A percentile compares a stretch with the other conserved stretches of the same genome.
Evolutionary conservation across 2,329 filamentous ascomycete genomes (phyloP).

Genomic region (Ophioceras dolichostomum): DNA sequence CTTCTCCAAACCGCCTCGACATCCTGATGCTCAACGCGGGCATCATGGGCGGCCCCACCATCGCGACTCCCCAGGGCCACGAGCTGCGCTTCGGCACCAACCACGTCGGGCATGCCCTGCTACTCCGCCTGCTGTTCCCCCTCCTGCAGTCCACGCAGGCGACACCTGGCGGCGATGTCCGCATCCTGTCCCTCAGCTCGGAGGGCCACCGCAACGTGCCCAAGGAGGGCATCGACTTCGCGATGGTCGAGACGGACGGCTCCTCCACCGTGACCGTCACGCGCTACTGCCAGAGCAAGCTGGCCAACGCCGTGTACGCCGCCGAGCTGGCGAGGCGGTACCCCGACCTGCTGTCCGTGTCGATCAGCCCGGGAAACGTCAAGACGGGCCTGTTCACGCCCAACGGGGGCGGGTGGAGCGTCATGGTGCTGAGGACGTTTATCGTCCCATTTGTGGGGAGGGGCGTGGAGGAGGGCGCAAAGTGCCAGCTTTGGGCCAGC

Average conservation of each 20-base stretch:
- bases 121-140: conserved; percentile 21
- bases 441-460: not conserved
- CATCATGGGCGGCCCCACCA: conserved; percentile 20
- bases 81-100: conserved; percentile 30
- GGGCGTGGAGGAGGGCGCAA: not conserved
- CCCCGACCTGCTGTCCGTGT: conserved; percentile 11
- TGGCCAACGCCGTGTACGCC: conserved; percentile 18
- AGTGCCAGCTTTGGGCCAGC: conserved; percentile 27
- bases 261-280: conserved; percentile 4
- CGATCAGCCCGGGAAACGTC: conserved; percentile 17
- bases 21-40: conserved; percentile 28
- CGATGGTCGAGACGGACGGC: conserved; percentile 4
- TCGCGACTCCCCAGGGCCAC: conserved; percentile 24
- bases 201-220: conserved; percentile 5
- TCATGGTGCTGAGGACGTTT: not conserved
- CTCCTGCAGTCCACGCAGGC: conserved; percentile 10
- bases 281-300: conserved; percentile 21
- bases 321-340: conserved; percentile 15
- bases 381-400: conserved; percentile 8
- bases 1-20: conserved; percentile 20
- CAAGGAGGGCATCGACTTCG: conserved; percentile 3
- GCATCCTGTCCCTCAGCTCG: conserved; percentile 12
- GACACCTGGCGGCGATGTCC: conserved; percentile 10
- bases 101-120: conserved; percentile 28
- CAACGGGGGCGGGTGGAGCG: conserved; percentile 9